phyloP scores from a whole-genome alignment of 768 basidiomycete genomes.

The Hortiboletus campestris region DNA sequence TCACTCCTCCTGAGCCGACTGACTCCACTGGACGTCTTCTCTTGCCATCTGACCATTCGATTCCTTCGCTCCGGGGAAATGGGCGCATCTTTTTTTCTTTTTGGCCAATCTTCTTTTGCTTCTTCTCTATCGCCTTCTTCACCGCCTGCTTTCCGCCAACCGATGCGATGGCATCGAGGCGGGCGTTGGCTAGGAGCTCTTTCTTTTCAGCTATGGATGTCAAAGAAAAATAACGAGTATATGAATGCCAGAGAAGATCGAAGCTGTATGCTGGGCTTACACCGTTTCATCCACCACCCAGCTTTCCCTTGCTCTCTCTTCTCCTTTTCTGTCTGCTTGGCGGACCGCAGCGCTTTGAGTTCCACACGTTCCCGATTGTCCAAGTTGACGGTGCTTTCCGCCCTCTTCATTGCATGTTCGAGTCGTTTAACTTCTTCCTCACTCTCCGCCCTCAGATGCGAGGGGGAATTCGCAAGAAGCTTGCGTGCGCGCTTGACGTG shows the following conservation, averaged over 20 bases:
- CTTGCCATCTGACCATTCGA: constrained; percentile 10
- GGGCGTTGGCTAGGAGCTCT: constrained; percentile 66
- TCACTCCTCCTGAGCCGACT: constrained; percentile 9
- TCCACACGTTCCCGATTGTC: constrained; percentile 71
- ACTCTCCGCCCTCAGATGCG: constrained; percentile 55
- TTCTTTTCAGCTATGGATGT: constrained; percentile 67
- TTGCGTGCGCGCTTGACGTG: constrained; percentile 69
- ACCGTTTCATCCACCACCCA: constrained; percentile 81
- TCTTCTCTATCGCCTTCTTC: constrained; percentile 87
- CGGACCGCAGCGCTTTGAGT: constrained; percentile 54
- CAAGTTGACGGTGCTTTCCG: constrained; percentile 74
- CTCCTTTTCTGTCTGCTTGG: constrained; percentile 47
- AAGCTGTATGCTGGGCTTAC: constrained; percentile 42
- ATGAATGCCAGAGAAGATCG: background rate
- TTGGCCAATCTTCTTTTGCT: constrained; percentile 79
- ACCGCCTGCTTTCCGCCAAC: constrained; percentile 79
- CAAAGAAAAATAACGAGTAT: background rate
- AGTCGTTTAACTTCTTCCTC: constrained; percentile 68
- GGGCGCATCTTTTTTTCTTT: constrained; percentile 89
- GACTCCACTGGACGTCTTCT: constrained; percentile 15
- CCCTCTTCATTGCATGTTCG: constrained; percentile 70
- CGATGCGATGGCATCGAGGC: constrained; percentile 74
- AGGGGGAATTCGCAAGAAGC: constrained; percentile 57
- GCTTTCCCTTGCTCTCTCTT: constrained; percentile 77
- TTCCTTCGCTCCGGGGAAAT: constrained; percentile 37